These are phyloP conservation scores for Spinellus fusiger DNA, from an alignment of 192 early-diverging fungal species.

Conservation along the genomic window DNA sequence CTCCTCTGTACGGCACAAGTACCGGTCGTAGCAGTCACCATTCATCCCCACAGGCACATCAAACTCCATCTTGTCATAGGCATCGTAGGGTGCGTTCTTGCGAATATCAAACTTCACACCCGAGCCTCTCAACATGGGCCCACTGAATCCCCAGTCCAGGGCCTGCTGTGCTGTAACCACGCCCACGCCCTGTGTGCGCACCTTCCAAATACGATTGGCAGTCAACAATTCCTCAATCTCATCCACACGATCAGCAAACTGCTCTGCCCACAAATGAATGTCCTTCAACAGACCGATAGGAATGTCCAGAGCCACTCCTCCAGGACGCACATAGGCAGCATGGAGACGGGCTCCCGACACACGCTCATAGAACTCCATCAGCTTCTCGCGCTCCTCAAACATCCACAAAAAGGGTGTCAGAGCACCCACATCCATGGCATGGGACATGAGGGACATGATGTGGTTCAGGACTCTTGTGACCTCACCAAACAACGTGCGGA, in stretches of 20 bases:
- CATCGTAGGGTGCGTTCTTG: constrained; percentile 92
- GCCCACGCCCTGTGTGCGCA: constrained; percentile 82
- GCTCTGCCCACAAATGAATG: constrained; percentile 90
- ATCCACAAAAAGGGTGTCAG: constrained; percentile 97
- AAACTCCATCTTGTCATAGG: constrained; percentile 92
- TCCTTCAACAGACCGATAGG: constrained; percentile 93
- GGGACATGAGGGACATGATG: constrained; percentile 95
- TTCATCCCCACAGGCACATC: constrained; percentile 93
- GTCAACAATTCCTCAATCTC: constrained; percentile 93
- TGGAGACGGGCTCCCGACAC: constrained; percentile 98
- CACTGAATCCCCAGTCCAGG: constrained; percentile 87
- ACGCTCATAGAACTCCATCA: constrained; percentile 99
- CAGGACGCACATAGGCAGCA: constrained; percentile 93
- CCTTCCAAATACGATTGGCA: constrained; percentile 93
- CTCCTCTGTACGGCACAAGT: constrained; percentile 95
- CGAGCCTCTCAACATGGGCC: constrained; percentile 91
- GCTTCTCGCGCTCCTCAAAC: constrained; percentile 99
- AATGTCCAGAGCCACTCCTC: constrained; percentile 90
- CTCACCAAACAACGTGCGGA: constrained; percentile 95
- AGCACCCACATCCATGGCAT: constrained; percentile 97
- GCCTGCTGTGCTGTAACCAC: constrained; percentile 85
- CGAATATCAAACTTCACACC: constrained; percentile 93
- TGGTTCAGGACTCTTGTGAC: constrained; percentile 98
- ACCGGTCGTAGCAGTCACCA: constrained; percentile 96
- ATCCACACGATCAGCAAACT: constrained; percentile 85